Evolutionary conservation across 768 basidiomycete species (phyloP), one percentile per base, ranked within the genome.

Genomic region (Favolaschia claudopus): DNA sequence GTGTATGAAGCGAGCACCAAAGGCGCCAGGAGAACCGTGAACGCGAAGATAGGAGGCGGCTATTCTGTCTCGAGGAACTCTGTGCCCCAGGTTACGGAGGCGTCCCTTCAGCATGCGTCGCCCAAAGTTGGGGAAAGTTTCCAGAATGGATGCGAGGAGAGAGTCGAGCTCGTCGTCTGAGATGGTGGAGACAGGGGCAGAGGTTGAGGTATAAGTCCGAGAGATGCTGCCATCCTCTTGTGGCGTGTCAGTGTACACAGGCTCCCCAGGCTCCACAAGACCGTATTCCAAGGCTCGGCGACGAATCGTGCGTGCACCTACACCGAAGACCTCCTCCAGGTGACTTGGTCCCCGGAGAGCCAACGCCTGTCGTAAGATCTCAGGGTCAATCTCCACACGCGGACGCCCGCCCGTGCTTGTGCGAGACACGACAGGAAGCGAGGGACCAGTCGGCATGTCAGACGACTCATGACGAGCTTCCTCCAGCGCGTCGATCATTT

Each of bases 1-100:
- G 10, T 58, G 19, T 25, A 76, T 75, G 1, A 50, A 48, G 6
- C 65, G 65, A 8, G 42, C 36, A 38, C 69, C 69, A 69, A 76
- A 74, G 25, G 40, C 25, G 4, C 27, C 36, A n/a, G 66, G 58
- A 5, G 60, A 15, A 37, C 71, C 69, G 40, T 66, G 48, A 15
- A 73, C 60, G 20, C 61, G 65, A 12, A 39, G 25, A 38, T 49
- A 64, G 17, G 62, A 62, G 25, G 25, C 51, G 22, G 24, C 25
- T 7, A 74, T 55, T 9, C 62, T 61, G 5, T 33, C 36, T 10
- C 49, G 14, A 15, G 71, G 61, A 20, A 72, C 60, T 7, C 54
- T n/a, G 39, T 66, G 50, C 4, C 71, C 73, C 5, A 53, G 19
- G 37, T 25, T 28, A 9, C 48, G 14, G 1, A 74, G 55, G 32